phyloP scores from a whole-genome alignment of 768 basidiomycete genomes.

The Kwoniella newhampshirensis region DNA sequence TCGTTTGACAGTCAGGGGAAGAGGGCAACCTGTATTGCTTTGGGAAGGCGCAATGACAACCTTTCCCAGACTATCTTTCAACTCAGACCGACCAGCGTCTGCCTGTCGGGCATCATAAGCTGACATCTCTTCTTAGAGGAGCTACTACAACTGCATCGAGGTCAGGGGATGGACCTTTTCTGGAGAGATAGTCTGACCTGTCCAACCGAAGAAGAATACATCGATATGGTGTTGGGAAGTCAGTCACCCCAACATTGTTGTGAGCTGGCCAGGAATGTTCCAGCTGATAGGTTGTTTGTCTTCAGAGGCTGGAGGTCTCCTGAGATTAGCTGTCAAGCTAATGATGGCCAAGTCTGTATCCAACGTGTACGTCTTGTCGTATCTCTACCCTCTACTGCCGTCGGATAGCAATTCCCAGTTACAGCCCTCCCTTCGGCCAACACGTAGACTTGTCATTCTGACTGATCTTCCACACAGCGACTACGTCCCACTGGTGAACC shows the following conservation, averaged over 20 bases:
- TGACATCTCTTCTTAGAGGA: conserved; percentile 57
- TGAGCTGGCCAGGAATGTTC: not conserved
- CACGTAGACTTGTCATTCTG: too few relatives aligned
- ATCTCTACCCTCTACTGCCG: not conserved
- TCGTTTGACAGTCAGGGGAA: not conserved
- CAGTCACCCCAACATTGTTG: conserved; percentile 34
- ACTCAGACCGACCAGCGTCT: too few relatives aligned
- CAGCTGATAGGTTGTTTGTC: not conserved
- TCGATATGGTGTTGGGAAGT: conserved; percentile 97
- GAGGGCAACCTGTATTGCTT: too few relatives aligned
- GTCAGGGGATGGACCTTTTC: conserved; percentile 89
- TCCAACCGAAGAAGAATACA: conserved; percentile 91
- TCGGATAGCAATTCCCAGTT: too few relatives aligned
- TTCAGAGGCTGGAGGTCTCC: conserved; percentile 88
- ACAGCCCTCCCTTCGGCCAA: too few relatives aligned
- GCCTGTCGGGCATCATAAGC: not conserved
- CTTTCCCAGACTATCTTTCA: too few relatives aligned
- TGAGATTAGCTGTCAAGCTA: conserved; percentile 86
- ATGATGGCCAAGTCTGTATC: conserved; percentile 74
- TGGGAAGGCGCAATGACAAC: too few relatives aligned
- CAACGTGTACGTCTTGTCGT: conserved; percentile 51
- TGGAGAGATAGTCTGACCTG: conserved; percentile 91
- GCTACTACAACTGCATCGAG: conserved; percentile 82
- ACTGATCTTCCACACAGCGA: conserved; percentile 59
- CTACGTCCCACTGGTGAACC: conserved; percentile 87